Evolutionary conservation across 2,329 filamentous ascomycete species (phyloP), one percentile per base, ranked within the genome.

Genomic region (Tolypocladium ophioglossoides): DNA sequence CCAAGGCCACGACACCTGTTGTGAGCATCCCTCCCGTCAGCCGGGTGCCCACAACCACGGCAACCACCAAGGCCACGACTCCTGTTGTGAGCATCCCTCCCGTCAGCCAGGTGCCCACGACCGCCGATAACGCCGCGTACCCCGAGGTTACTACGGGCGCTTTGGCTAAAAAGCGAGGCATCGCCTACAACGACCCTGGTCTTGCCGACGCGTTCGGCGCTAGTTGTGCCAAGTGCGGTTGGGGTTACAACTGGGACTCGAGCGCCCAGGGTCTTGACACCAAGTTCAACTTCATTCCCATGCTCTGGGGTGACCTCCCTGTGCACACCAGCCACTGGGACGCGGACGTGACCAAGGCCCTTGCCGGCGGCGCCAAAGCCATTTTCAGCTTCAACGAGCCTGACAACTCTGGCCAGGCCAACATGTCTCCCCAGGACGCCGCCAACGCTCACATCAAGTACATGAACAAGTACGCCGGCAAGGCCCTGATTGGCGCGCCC

Each of bases 331-430:
- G 61, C 53, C 65, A 63, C 62, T 89, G 84, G 83, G 60, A 63
- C 35, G 48, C 56, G 16, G 75, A 78, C 57, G 82, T 77, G 48
- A 66, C 76, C 52, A 64, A 68, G 18, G 79, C 80, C 57, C 77
- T 87, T 57, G 61, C 67, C 51, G 66, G 66, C 14, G 85, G 84
- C 54, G 71, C 78, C 59, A 78, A 74, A 58, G 74, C 77, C 61
- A 68, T 88, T 54, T 76, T 88, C 64, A 76, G 77, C 67, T 87
- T 87, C 79, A 89, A 89, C 76, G 85, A 89, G 75, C 83, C 83
- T 48, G 86, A 89, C 68, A 76, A 78, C 58, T 60, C 61, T 14
- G 65, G 65, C n/a, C 84, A 88, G 71, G 72, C 82, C 62, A 80
- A 84, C 73, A 66, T 86, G 66, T 66, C 69, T 27, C 71, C 82